Percentiles rank a stretch among this genome's conserved stretches.
These are phyloP conservation scores for Geranomyces michiganensis DNA, from an alignment of 192 early-diverging fungal genomes.

Conservation along the genomic window DNA sequence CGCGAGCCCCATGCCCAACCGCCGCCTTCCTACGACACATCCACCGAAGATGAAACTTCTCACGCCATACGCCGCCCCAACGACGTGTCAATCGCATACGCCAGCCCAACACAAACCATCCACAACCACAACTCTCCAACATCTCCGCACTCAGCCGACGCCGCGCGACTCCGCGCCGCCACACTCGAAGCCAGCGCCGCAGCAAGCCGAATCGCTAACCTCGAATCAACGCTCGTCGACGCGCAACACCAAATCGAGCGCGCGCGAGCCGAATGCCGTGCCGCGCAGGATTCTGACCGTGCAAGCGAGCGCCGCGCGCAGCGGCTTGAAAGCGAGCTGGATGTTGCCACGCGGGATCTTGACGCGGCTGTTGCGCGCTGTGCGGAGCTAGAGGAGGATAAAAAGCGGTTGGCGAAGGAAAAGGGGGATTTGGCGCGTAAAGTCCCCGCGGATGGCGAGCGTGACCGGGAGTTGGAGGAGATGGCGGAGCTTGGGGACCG, in stretches of 20 bases:
- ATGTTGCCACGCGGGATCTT: conserved; percentile 11
- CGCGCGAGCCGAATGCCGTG: conserved; percentile 1
- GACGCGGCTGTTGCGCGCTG: conserved; percentile 4
- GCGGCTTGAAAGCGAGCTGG: conserved; percentile 18
- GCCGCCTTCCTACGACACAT: neutral
- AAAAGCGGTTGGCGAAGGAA: conserved; percentile 20
- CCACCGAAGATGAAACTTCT: too few species aligned
- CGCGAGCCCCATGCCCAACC: neutral
- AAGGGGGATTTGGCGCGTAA: conserved; percentile 27
- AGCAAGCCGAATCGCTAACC: conserved; percentile 1
- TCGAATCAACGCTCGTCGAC: conserved; percentile 27
- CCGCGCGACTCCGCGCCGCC: conserved; percentile 4
- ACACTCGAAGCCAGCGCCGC: neutral
- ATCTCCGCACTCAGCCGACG: neutral
- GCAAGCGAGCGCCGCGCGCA: neutral
- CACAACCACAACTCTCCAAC: neutral
- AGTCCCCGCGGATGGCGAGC: conserved; percentile 19
- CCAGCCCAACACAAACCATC: conserved; percentile 2
- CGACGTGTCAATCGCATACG: neutral
- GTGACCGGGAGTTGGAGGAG: conserved; percentile 23
- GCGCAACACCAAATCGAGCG: conserved; percentile 27
- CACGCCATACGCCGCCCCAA: too few species aligned
- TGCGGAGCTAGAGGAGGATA: conserved; percentile 28
- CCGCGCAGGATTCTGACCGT: conserved; percentile 25
- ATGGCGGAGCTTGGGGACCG: conserved; percentile 6